Evolutionary conservation across 2,329 filamentous ascomycete genomes (phyloP).

Genomic region (Keithomyces neogunnii): DNA sequence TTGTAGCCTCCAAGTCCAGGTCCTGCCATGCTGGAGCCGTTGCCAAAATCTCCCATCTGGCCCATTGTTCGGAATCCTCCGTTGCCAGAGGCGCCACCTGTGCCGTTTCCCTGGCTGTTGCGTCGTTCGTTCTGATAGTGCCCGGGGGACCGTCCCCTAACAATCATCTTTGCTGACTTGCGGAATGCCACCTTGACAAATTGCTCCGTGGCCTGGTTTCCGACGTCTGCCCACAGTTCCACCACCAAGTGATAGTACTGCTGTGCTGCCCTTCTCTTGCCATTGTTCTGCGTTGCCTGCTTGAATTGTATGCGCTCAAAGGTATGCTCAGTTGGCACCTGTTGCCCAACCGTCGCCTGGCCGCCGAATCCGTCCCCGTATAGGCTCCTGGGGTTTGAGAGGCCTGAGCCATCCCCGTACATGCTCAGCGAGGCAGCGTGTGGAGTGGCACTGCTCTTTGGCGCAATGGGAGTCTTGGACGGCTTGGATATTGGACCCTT

Average conservation of each 20-base stretch:
- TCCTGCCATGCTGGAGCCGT: constrained; percentile 28
- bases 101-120: constrained; percentile 60
- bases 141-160: constrained; percentile 74
- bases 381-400: constrained; percentile 17
- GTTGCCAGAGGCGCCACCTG: constrained; percentile 54
- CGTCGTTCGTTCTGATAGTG: constrained; percentile 68
- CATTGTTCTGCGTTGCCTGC: constrained; percentile 87
- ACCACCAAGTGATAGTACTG: constrained; percentile 91
- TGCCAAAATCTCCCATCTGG: constrained; percentile 19
- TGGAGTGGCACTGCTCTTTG: constrained; percentile 51
- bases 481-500: constrained; percentile 75
- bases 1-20: constrained; percentile 14
- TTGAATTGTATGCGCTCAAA: constrained; percentile 95
- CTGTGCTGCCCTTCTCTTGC: constrained; percentile 80
- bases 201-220: constrained; percentile 37
- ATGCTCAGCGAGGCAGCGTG: constrained; percentile 35
- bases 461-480: constrained; percentile 57
- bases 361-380: constrained; percentile 35
- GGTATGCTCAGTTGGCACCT: constrained; percentile 44
- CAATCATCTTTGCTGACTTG: constrained; percentile 75
- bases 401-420: constrained; percentile 29
- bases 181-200: constrained; percentile 65
- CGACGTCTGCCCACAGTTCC: constrained; percentile 68
- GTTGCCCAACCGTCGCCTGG: constrained; percentile 21
- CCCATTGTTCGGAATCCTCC: constrained; percentile 30